Base-by-base conservation (phyloP, 2,329 filamentous ascomycete species). In the Colletotrichum gigasporum region DNA sequence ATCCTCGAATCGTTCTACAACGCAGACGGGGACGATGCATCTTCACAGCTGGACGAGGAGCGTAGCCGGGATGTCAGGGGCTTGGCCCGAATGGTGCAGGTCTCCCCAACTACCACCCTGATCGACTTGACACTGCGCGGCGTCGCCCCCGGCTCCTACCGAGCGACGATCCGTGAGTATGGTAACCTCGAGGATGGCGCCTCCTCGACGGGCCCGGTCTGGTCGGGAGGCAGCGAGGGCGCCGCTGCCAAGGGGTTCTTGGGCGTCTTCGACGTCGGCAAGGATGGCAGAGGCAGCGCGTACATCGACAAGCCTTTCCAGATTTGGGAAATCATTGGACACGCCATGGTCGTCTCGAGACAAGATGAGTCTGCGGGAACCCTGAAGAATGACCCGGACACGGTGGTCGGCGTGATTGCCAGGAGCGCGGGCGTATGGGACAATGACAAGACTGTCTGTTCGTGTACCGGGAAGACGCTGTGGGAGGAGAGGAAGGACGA, bases 341-440 rank as follows among this genome's bases (percentile, higher is more conserved):
- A 94, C 74, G 94, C 94, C 72, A 91, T 99, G 83, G 91, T 97
- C 45, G 88, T 98, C 50, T 91, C 93, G 44, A 89, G 75, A 66
- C 83, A 89, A 76, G 80, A 87, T 63, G 86, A 89, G 69, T 81
- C 82, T 62, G 86, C 89, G 1, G 68, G 64, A 28, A 47, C 58
- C 11, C 79, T 90, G 70, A 83, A 84, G 71, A 94, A 97, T 70
- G 92, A 97, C 74, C 85, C 89, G 58, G 88, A 96, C 75, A 97
- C 94, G 18, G 82, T 97, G 52, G 92, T 97, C 2, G 96, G 96
- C 8, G 94, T 99, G 53, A 93, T 99, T 79, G 96, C 96, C 50
- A 85, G 96, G 74, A 97, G 94, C 77, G 95, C 96, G 14, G 96
- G 96, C n/a, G 91, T 97, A 66, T 99, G 96, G 96, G 95, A 97